Evolutionary conservation across 1,139 yeast species (phyloP).

Genomic region (Sugiyamaella xylanicola): DNA sequence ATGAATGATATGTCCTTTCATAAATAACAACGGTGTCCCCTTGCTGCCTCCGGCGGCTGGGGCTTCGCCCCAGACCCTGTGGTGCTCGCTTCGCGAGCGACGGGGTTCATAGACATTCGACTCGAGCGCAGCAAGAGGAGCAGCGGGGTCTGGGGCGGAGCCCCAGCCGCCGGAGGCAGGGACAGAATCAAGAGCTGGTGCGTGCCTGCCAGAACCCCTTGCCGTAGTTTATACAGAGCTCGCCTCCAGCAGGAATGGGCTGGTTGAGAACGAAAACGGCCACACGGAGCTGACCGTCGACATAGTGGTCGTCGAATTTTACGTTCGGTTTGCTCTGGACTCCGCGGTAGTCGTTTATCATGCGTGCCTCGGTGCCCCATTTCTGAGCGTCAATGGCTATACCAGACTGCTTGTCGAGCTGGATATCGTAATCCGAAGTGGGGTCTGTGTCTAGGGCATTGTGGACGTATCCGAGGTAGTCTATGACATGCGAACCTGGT

Average conservation of each 20-base stretch:
- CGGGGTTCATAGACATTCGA: background rate
- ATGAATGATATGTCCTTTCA: too few relatives aligned
- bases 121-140: slow-evolving; percentile 4
- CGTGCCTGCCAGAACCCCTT: slow-evolving; percentile 35
- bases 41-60: background rate
- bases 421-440: slow-evolving; percentile 36
- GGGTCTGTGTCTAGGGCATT: slow-evolving; percentile 32
- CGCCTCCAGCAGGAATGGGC: slow-evolving; percentile 33
- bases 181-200: background rate
- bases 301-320: slow-evolving; percentile 33
- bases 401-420: slow-evolving; percentile 30
- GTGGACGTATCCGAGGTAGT: slow-evolving; percentile 37
- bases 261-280: slow-evolving; percentile 32
- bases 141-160: slow-evolving; percentile 4
- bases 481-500: slow-evolving; percentile 33
- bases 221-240: slow-evolving; percentile 35
- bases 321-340: slow-evolving; percentile 34
- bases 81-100: too few relatives aligned
- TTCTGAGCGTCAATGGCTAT: slow-evolving; percentile 36
- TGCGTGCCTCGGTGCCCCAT: slow-evolving; percentile 37
- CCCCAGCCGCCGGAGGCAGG: slow-evolving; percentile 14
- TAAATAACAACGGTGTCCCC: too few relatives aligned
- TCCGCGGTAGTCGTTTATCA: slow-evolving; percentile 40
- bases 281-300: slow-evolving; percentile 31
- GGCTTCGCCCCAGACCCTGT: background rate